Evolutionary conservation across 345 rosid species (phyloP), one percentile per base, ranked within the genome.

Genomic region (Eutrema japonicum): DNA sequence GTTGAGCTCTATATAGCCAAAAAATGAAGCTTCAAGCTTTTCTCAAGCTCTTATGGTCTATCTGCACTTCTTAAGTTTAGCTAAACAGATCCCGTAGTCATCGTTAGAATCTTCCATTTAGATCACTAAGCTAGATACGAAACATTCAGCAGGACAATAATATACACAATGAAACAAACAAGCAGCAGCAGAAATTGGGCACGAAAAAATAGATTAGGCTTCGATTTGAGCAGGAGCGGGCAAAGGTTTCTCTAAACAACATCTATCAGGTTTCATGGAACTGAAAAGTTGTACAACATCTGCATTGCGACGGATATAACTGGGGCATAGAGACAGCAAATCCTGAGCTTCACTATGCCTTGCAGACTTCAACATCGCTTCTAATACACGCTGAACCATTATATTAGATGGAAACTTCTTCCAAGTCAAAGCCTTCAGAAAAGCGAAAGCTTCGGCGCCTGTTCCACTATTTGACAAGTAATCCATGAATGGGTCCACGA

Each of bases 261-360:
- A 70, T 67, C 71, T 66, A 6, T 76, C 71, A 43, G 81, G 54
- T 67, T 83, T 81, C 80, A 70, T 71, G 46, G 88, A 78, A 77
- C 53, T 78, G 66, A 95, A 92, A 51, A 95, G 89, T 72, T 85
- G 78, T 80, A 92, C 69, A 70, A 92, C 88, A 82, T 95, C 93
- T 11, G 96, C 88, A 79, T 85, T 82, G 73, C 86, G 82, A 30
- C 96, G 90, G 71, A 92, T 68, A 72, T 78, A 80, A 27, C 80
- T 70, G 0, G 96, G 97, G 71, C 88, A 89, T 67, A 82, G 76
- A 30, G 89, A 82, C 79, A 95, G 73, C 60, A 89, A 74, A 75
- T 88, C 90, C 65, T 88, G 97, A 55, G 96, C 96, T 75, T 84
- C 86, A 30, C 75, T 71, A 33, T 74, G 87, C 85, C 86, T 90